These are phyloP conservation scores for Aspergillus phoenicis DNA, from an alignment of 2,329 filamentous ascomycete species.

Conservation along the genomic window DNA sequence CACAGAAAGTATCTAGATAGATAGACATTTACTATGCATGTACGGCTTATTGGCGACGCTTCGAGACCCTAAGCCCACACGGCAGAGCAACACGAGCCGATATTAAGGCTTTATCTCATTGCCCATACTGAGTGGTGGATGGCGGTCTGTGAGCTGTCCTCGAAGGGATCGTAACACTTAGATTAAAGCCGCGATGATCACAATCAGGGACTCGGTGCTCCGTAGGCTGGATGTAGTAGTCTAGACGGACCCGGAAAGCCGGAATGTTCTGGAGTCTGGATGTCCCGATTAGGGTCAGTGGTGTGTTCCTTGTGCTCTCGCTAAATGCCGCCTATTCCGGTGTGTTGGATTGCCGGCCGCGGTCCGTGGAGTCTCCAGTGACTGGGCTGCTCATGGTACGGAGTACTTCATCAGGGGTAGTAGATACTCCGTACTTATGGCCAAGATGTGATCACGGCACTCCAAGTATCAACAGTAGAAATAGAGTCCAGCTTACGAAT, in stretches of 20 bases:
- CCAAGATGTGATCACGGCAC: no score
- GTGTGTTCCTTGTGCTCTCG: not conserved
- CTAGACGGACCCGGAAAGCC: not conserved
- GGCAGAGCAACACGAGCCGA: not conserved
- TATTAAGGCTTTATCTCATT: slow-evolving; percentile 2
- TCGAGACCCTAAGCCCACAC: not conserved
- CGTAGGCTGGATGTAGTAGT: not conserved
- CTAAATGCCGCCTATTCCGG: slow-evolving; percentile 1
- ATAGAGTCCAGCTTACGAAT: no score
- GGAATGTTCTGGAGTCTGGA: not conserved
- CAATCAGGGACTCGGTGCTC: slow-evolving; percentile 9
- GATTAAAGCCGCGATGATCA: not conserved
- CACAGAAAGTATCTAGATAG: not conserved
- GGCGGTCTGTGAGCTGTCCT: slow-evolving; percentile 1
- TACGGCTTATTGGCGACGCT: not conserved
- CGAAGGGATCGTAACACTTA: not conserved
- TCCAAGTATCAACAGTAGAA: no score
- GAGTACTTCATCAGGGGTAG: not conserved
- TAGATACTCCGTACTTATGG: not conserved
- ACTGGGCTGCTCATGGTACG: no score
- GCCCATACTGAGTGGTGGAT: not conserved
- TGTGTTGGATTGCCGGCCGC: not conserved
- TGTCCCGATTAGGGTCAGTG: not conserved
- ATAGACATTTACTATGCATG: no score
- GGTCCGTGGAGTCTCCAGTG: not conserved